Percentiles rank a stretch among this genome's conserved stretches.
Evolutionary conservation across 805 yeast genomes (phyloP).

Genomic region (Dipodascopsis uninucleata): DNA sequence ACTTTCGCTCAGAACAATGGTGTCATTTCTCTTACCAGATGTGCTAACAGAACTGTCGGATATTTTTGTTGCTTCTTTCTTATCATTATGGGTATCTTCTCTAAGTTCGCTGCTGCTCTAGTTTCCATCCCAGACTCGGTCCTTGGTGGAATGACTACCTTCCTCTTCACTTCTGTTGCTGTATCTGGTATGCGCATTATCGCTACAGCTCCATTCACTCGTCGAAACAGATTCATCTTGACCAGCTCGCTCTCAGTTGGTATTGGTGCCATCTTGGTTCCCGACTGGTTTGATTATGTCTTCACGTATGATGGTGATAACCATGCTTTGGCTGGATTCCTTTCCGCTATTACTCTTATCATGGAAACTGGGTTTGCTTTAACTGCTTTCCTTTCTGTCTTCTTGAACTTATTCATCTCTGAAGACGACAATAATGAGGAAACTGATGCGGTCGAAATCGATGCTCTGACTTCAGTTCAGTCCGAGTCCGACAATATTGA

Average conservation of each 20-base stretch:
- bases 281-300: conserved; percentile 59
- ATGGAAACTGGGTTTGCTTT: conserved; percentile 73
- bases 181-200: conserved; percentile 70
- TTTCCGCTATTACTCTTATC: conserved; percentile 63
- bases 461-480: conserved; percentile 7
- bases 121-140: conserved; percentile 76
- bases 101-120: conserved; percentile 81
- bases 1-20: conserved; percentile 95
- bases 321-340: conserved; percentile 53
- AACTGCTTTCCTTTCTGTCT: conserved; percentile 60
- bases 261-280: conserved; percentile 61
- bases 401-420: conserved; percentile 60
- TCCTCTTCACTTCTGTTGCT: conserved; percentile 70
- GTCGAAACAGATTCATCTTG: conserved; percentile 70
- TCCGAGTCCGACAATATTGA: background rate
- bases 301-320: conserved; percentile 67
- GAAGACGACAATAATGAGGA: conserved; percentile 42
- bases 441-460: conserved; percentile 19
- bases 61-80: conserved; percentile 78
- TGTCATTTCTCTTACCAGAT: conserved; percentile 85
- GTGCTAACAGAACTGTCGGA: conserved; percentile 81
- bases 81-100: conserved; percentile 79
- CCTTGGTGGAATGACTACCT: conserved; percentile 85
- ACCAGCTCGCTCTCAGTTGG: conserved; percentile 66
- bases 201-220: conserved; percentile 50